These are phyloP conservation scores for Globisporangium viniferum DNA, from an alignment of 352 stramenopile genomes.

Conservation along the genomic window DNA sequence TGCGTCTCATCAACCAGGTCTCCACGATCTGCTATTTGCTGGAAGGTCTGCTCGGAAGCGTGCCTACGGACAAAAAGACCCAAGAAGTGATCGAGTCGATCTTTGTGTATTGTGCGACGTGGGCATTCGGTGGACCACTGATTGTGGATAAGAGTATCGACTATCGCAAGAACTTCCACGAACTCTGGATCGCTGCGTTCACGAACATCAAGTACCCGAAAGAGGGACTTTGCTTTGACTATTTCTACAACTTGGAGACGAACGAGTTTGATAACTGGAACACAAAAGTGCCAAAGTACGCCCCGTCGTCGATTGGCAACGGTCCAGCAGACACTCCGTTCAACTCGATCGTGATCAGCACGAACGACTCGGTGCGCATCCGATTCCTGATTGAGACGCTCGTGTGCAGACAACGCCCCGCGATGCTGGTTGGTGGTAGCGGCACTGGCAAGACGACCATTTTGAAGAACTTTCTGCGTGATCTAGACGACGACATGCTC, in stretches of 20 bases:
- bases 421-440: slow-evolving; percentile 95
- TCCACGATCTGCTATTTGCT: slow-evolving; percentile 96
- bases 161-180: slow-evolving; percentile 89
- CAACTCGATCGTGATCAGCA: slow-evolving; percentile 95
- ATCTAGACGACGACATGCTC: slow-evolving; percentile 92
- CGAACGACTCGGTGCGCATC: slow-evolving; percentile 94
- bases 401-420: slow-evolving; percentile 90
- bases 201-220: slow-evolving; percentile 93
- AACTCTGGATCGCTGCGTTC: slow-evolving; percentile 79
- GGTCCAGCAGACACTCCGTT: slow-evolving; percentile 93
- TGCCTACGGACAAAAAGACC: slow-evolving; percentile 89
- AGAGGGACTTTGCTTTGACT: slow-evolving; percentile 96
- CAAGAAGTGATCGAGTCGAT: slow-evolving; percentile 93
- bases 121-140: slow-evolving; percentile 95
- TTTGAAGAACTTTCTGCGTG: slow-evolving; percentile 94
- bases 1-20: slow-evolving; percentile 95
- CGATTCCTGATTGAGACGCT: slow-evolving; percentile 94
- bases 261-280: slow-evolving; percentile 93
- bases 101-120: slow-evolving; percentile 96
- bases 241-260: slow-evolving; percentile 94
- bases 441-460: slow-evolving; percentile 98
- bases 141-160: slow-evolving; percentile 91
- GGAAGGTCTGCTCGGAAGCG: slow-evolving; percentile 87
- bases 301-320: slow-evolving; percentile 90
- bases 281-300: slow-evolving; percentile 90